Conservation (phyloP, 495 filamentous ascomycete species). For the Tuber brumale region DNA sequence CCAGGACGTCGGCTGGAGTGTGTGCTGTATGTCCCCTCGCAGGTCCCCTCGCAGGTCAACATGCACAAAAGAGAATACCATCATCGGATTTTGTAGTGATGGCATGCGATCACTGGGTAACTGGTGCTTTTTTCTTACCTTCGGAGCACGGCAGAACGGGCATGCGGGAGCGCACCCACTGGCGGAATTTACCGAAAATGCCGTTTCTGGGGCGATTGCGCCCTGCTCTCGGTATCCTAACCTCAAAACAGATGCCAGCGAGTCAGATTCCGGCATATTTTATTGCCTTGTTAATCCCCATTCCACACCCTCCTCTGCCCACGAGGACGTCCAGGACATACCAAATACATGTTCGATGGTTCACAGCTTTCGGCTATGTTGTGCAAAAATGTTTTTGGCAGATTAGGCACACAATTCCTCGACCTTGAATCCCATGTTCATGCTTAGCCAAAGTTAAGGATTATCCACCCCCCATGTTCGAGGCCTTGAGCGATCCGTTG, state of each 20-base stretch:
- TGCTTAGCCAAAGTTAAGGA: conserved; percentile 21
- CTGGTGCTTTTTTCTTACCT: conserved; percentile 7
- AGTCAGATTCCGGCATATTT: conserved; percentile 33
- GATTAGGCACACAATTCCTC: conserved; percentile 27
- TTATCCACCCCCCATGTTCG: background rate
- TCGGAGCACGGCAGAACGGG: conserved; percentile 38
- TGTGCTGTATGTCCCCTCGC: background rate
- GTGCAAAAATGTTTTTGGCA: conserved; percentile 18
- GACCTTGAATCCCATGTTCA: conserved; percentile 20
- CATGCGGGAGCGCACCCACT: conserved; percentile 35
- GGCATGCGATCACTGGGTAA: background rate
- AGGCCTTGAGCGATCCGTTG: conserved; percentile 26
- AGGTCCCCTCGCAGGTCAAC: background rate
- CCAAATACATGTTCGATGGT: conserved; percentile 35
- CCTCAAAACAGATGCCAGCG: conserved; percentile 17
- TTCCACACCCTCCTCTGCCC: conserved; percentile 16
- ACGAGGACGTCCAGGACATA: conserved; percentile 29
- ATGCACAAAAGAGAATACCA: conserved; percentile 3
- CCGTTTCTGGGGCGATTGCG: conserved; percentile 32
- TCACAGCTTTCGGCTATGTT: conserved; percentile 31
- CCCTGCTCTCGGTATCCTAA: conserved; percentile 35
- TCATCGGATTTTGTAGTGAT: background rate
- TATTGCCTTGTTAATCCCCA: background rate
- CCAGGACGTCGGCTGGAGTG: background rate
- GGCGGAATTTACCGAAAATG: conserved; percentile 38